Base-by-base conservation (phyloP, 179 eudicot genomes). In the Gypsophila paniculata region DNA sequence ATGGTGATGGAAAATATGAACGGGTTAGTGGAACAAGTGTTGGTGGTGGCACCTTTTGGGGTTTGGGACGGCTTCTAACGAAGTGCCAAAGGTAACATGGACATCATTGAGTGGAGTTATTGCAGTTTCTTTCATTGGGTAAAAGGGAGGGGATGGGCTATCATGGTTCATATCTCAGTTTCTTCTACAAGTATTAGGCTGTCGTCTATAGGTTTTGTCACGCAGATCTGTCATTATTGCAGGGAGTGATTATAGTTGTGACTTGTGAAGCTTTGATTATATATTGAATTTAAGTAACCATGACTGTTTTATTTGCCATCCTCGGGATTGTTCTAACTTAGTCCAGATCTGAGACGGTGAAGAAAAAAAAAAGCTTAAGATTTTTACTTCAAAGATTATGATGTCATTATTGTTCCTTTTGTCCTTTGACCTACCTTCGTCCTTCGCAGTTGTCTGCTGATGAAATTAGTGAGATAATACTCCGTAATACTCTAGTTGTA, bases 41-140 rank as follows among this genome's bases (percentile, higher is more conserved):
- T 49, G 99, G 96, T 61, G 99, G 99, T 70, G 97, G 99, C 63
- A 94, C 99, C 44, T 92, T 91, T 77, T 90, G 76, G 95, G 99
- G 99, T 65, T 61, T 94, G 77, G 99, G 99, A 72, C 84, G 74
- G 78, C 96, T 94, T 73, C 75, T 94, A 65, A 94, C 97, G 46
- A 90, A 88, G 74, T 91, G 97, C 86, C 86, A 87, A 79, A 94
- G 96, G 99, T 94, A 78, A 70, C 75, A 51, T 60, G 68, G 34
- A 54, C 23, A 23, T 38, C 4, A 15, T 36, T 9, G 42, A 51
- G 2, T 14, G n/a, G 36, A 3, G 23, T 8, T 8, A 17, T 13
- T 60, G 6, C n/a, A 15, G 34, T 38, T 13, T 8, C 32, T 0
- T 26, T 11, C 13, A 4, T 39, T n/a, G 10, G 53, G 23, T 21